A percentile compares a stretch with the other conserved stretches of the same genome.
These are phyloP conservation scores for Phytopythium ostracodes DNA, from an alignment of 352 stramenopile genomes.

Conservation along the genomic window DNA sequence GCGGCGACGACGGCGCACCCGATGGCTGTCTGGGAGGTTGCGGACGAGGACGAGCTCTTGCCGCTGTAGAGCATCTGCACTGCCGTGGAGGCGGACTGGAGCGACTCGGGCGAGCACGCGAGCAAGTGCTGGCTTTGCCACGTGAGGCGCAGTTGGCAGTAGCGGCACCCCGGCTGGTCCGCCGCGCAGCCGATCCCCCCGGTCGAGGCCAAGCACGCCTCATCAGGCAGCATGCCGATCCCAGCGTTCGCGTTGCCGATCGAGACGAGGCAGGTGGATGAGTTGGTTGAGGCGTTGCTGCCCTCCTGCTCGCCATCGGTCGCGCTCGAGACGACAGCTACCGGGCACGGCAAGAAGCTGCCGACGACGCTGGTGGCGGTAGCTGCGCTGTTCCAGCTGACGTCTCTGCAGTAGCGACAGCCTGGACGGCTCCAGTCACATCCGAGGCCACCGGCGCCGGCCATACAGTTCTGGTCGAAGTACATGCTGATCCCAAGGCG, in stretches of 20 bases:
- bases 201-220: background rate
- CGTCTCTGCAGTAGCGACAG: constrained; percentile 5
- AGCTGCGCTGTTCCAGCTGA: constrained; percentile 3
- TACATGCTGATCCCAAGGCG: constrained; percentile 6
- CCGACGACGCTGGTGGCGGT: background rate
- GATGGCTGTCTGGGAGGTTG: background rate
- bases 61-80: background rate
- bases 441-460: background rate
- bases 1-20: constrained; percentile 2
- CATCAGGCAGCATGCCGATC: constrained; percentile 2
- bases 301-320: background rate
- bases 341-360: constrained; percentile 2
- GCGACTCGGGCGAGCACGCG: background rate
- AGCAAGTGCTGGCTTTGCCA: constrained; percentile 8
- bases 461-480: background rate
- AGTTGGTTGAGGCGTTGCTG: background rate
- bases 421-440: background rate
- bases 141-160: constrained; percentile 5
- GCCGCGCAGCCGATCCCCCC: constrained; percentile 2
- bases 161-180: constrained; percentile 7
- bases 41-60: background rate
- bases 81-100: background rate
- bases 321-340: background rate
- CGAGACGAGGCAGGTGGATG: constrained; percentile 2
- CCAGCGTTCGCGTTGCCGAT: constrained; percentile 6